phyloP scores from a whole-genome alignment of 1,139 yeast genomes.

The Kodamaea sp. region DNA sequence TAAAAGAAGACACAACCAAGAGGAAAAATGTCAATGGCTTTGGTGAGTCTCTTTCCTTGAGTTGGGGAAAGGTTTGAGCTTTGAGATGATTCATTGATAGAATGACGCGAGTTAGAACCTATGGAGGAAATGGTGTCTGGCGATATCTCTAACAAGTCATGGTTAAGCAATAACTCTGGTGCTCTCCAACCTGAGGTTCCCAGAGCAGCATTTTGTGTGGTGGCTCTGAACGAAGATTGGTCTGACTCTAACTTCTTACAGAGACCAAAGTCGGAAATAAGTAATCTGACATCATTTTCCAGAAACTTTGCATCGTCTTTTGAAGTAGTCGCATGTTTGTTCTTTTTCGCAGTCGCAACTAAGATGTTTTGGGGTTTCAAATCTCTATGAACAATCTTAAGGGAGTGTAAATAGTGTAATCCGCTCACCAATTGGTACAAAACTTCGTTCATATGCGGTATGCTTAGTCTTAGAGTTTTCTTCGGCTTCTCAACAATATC shows the following conservation, averaged over 20 bases:
- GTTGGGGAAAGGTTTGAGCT: background rate
- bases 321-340: conserved; percentile 7
- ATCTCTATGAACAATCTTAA: conserved; percentile 94
- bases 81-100: conserved; percentile 3
- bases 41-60: conserved; percentile 64
- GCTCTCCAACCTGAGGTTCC: conserved; percentile 99
- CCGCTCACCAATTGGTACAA: conserved; percentile 83
- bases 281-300: conserved; percentile 49
- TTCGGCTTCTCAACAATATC: conserved; percentile 69
- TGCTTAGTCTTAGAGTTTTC: conserved; percentile 17
- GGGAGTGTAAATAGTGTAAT: conserved; percentile 79
- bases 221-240: conserved; percentile 91
- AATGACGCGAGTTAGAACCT: conserved; percentile 22
- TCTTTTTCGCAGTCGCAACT: conserved; percentile 66
- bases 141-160: conserved; percentile 42
- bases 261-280: conserved; percentile 93
- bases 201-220: conserved; percentile 83
- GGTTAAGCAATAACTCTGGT: conserved; percentile 72
- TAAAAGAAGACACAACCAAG: conserved; percentile 93
- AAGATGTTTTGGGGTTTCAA: conserved; percentile 94
- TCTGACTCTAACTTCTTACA: conserved; percentile 90
- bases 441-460: conserved; percentile 47
- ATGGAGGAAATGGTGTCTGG: conserved; percentile 43
- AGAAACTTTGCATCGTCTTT: conserved; percentile 15
- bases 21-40: conserved; percentile 92